Base-by-base conservation (phyloP, 768 basidiomycete genomes). In the Rhizopogon roseolus region DNA sequence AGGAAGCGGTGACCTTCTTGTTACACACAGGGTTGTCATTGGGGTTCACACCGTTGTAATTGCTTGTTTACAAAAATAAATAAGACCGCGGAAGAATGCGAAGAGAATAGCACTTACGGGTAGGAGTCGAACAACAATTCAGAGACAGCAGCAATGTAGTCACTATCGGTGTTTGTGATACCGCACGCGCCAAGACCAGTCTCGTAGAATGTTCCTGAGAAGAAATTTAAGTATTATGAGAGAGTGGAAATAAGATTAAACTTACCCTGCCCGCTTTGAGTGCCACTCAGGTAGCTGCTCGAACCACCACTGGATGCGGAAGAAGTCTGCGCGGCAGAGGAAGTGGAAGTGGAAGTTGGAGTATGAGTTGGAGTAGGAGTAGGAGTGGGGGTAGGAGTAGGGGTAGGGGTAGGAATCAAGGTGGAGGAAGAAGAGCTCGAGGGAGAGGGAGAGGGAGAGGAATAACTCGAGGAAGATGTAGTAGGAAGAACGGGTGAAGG, bases 11-110 rank as follows among this genome's bases (percentile, higher is more conserved):
- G 52, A 87, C 69, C 51, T 70, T 58, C 61, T 69, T 75, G 59
- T 71, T 71, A 64, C 91, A 93, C 52, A 93, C 66, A 34, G 90
- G 88, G 72, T 93, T 91, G 52, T 57, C 62, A 67, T 92, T 93
- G 27, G 90, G 86, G 73, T 93, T 81, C 6, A 48, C 73, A 25
- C 78, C 77, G 16, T 68, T 49, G 64, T 82, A 86, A 9, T 75
- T 79, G 42, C 86, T 89, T 41, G 22, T 43, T 44, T 40, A 32
- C 53, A 13, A n/a, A 42, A 19, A 28, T 9, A 28, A 37, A 19
- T 36, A 13, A 51, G 39, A 41, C 22, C 53, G 8, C 19, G 16
- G 27, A 49, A 59, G 57, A 14, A 25, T 25, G 37, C 16, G 32
- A 28, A 16, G 10, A 22, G 9, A 49, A 44, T 17, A 28, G 11